phyloP scores from a whole-genome alignment of 2,329 filamentous ascomycete genomes.

The Phoma sp. region DNA sequence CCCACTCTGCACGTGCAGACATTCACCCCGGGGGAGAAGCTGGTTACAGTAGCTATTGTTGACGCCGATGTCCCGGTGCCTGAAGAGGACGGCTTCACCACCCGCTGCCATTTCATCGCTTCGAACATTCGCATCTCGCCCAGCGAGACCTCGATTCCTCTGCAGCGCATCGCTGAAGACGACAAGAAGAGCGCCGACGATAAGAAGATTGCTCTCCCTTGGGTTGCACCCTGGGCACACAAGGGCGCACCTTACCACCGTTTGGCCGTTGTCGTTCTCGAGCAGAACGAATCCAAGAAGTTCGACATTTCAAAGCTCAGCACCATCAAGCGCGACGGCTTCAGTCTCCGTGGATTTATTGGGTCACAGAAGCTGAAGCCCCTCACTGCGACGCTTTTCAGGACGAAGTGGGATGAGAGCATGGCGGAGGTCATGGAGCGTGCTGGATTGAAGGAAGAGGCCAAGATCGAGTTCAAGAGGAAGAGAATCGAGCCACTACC shows the following conservation, averaged over 20 bases:
- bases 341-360: constrained; percentile 76
- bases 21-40: constrained; percentile 79
- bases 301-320: constrained; percentile 65
- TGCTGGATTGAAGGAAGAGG: constrained; percentile 70
- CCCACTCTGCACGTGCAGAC: constrained; percentile 82
- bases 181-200: constrained; percentile 53
- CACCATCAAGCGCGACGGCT: constrained; percentile 74
- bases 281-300: constrained; percentile 68
- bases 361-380: constrained; percentile 71
- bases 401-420: constrained; percentile 85
- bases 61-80: constrained; percentile 89
- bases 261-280: constrained; percentile 79
- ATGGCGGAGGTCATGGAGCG: constrained; percentile 88
- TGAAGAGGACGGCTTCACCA: constrained; percentile 75
- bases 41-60: constrained; percentile 83
- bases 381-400: constrained; percentile 86
- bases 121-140: constrained; percentile 72
- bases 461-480: constrained; percentile 83
- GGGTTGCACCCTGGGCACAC: constrained; percentile 84
- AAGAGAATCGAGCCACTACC: constrained; percentile 74
- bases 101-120: constrained; percentile 87
- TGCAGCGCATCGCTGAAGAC: constrained; percentile 41
- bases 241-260: constrained; percentile 93
- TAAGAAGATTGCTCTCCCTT: constrained; percentile 73
- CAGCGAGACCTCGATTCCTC: constrained; percentile 47